phyloP scores from a whole-genome alignment of 345 rosid species.

The Bruguiera gymnorhiza region DNA sequence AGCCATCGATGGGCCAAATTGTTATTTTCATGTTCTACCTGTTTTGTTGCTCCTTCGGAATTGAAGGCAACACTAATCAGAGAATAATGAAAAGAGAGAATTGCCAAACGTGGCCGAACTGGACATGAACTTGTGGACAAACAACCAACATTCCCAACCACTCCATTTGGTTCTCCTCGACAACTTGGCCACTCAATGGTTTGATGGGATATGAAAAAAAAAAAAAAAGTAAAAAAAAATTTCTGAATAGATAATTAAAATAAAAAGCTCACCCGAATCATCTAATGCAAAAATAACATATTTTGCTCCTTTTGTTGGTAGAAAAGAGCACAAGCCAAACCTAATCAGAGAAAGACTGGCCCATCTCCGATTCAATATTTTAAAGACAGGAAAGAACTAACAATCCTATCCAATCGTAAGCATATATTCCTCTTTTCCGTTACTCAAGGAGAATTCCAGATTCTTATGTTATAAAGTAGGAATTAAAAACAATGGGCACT shows the following conservation, averaged over 20 bases:
- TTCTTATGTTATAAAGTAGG: too few relatives aligned
- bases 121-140: slow-evolving; percentile 52
- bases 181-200: neutral
- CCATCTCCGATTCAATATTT: too few relatives aligned
- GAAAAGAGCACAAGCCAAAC: too few relatives aligned
- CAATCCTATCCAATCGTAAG: too few relatives aligned
- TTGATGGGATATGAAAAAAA: neutral
- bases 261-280: neutral
- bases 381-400: too few relatives aligned
- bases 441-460: too few relatives aligned
- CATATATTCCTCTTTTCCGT: too few relatives aligned
- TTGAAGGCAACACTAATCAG: neutral
- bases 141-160: slow-evolving; percentile 15
- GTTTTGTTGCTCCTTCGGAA: slow-evolving; percentile 27
- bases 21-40: slow-evolving; percentile 12
- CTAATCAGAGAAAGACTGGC: too few relatives aligned
- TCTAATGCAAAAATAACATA: neutral
- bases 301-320: too few relatives aligned
- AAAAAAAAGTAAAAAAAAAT: too few relatives aligned
- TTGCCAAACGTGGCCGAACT: slow-evolving; percentile 23
- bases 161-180: slow-evolving; percentile 6
- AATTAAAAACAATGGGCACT: too few relatives aligned
- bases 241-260: too few relatives aligned
- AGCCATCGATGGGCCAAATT: slow-evolving; percentile 33
- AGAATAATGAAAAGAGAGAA: slow-evolving; percentile 33